These are phyloP conservation scores for Aspergillus clavatus DNA, from an alignment of 2,329 filamentous ascomycete genomes.

Conservation along the genomic window DNA sequence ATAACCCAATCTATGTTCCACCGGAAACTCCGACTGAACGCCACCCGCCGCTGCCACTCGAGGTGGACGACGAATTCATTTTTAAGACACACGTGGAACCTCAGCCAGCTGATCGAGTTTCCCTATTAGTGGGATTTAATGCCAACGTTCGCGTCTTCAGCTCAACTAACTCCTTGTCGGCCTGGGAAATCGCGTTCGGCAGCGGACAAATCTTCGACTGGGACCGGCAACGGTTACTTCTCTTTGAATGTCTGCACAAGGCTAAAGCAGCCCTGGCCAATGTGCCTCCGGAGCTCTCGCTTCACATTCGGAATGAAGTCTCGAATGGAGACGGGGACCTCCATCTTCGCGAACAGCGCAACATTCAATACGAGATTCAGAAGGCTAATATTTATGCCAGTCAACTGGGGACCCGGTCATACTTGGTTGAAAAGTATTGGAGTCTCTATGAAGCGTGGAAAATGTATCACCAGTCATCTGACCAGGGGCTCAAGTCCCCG, in stretches of 20 bases:
- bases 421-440: constrained; percentile 82
- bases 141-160: constrained; percentile 71
- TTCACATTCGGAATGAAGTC: constrained; percentile 47
- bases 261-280: constrained; percentile 65
- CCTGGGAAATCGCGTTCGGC: constrained; percentile 78
- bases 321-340: constrained; percentile 41
- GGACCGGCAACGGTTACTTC: constrained; percentile 68
- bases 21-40: constrained; percentile 70
- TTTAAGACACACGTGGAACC: constrained; percentile 64
- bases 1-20: constrained; percentile 68
- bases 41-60: constrained; percentile 73
- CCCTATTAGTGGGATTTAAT: constrained; percentile 74
- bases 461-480: constrained; percentile 19
- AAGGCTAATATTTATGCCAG: constrained; percentile 86
- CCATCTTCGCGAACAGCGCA: constrained; percentile 23
- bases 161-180: constrained; percentile 72
- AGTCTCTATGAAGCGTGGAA: constrained; percentile 64
- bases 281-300: constrained; percentile 64
- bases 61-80: constrained; percentile 81
- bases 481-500: constrained; percentile 9
- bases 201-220: constrained; percentile 70
- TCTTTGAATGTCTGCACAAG: constrained; percentile 65
- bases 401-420: constrained; percentile 74
- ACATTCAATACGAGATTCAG: constrained; percentile 78
- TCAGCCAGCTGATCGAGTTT: constrained; percentile 64